Evolutionary conservation across 2,329 filamentous ascomycete species (phyloP).

Genomic region (Colletotrichum sp.): DNA sequence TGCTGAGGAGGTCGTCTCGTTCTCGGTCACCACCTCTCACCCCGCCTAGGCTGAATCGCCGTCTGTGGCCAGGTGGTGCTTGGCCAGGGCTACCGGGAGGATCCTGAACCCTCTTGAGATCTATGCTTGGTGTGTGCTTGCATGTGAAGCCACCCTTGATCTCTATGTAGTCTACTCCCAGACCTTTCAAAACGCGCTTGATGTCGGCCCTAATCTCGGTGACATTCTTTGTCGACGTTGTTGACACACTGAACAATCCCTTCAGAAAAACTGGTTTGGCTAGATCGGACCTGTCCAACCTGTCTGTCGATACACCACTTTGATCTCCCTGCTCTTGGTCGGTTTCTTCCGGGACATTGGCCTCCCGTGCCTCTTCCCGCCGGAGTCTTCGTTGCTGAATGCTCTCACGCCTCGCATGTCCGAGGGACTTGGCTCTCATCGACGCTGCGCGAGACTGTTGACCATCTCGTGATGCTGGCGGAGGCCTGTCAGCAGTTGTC

Average conservation of each 20-base stretch:
- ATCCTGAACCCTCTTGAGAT: conserved; percentile 76
- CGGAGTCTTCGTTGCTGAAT: conserved; percentile 84
- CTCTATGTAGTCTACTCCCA: conserved; percentile 90
- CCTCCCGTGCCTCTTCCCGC: conserved; percentile 74
- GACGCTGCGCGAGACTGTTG: conserved; percentile 65
- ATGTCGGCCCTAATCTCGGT: conserved; percentile 87
- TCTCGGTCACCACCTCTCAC: conserved; percentile 66
- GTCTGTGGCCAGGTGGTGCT: conserved; percentile 63
- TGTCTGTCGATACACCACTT: conserved; percentile 65
- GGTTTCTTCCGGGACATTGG: conserved; percentile 89
- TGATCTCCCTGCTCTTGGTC: conserved; percentile 65
- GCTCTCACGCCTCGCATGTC: conserved; percentile 87
- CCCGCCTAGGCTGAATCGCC: conserved; percentile 85
- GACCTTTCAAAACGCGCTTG: conserved; percentile 84
- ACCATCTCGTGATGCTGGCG: conserved; percentile 56
- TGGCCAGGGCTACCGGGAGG: conserved; percentile 62
- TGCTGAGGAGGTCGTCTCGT: conserved; percentile 73
- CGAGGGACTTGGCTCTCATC: conserved; percentile 82
- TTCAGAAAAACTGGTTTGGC: conserved; percentile 96
- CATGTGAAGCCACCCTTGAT: conserved; percentile 95
- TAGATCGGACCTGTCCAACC: conserved; percentile 73
- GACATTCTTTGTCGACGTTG: conserved; percentile 91
- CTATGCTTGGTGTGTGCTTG: conserved; percentile 87
- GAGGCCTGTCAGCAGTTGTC: conserved; percentile 57
- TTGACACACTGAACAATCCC: conserved; percentile 95